phyloP scores from a whole-genome alignment of 2,329 filamentous ascomycete species.

The Ophiocordyceps robertsii region DNA sequence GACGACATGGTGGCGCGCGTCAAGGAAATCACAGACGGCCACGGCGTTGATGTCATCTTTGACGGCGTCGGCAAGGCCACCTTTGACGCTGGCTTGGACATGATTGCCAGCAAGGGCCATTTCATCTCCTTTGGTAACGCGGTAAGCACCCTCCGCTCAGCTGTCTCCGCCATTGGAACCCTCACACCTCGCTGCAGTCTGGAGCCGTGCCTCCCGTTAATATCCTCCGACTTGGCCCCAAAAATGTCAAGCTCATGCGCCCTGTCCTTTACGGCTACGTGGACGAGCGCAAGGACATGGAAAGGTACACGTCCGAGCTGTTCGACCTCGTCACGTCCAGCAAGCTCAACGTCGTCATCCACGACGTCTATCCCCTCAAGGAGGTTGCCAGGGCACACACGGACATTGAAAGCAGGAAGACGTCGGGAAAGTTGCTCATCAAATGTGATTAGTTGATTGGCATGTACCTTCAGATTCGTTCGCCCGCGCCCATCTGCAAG shows the following conservation, averaged over 20 bases:
- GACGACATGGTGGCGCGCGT: conserved; percentile 47
- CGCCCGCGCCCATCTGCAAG: not conserved
- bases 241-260: conserved; percentile 67
- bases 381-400: conserved; percentile 60
- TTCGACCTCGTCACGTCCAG: conserved; percentile 57
- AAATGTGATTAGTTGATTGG: conserved; percentile 34
- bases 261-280: conserved; percentile 63
- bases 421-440: conserved; percentile 70
- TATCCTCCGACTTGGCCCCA: conserved; percentile 44
- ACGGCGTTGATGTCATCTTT: conserved; percentile 66
- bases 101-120: conserved; percentile 63
- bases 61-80: conserved; percentile 79
- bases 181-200: conserved; percentile 21
- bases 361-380: conserved; percentile 63
- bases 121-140: conserved; percentile 75
- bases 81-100: conserved; percentile 65
- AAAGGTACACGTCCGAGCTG: conserved; percentile 56
- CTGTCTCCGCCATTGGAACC: not conserved
- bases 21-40: conserved; percentile 54
- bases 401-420: conserved; percentile 71
- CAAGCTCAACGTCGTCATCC: conserved; percentile 58
- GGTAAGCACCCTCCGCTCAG: conserved; percentile 23
- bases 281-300: conserved; percentile 53
- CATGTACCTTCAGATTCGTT: not conserved
- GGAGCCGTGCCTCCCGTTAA: conserved; percentile 62